A percentile compares a stretch with the other conserved stretches of the same genome.
phyloP scores from a whole-genome alignment of 2,329 filamentous ascomycete species.

The Fusarium tanahbumbuense region DNA sequence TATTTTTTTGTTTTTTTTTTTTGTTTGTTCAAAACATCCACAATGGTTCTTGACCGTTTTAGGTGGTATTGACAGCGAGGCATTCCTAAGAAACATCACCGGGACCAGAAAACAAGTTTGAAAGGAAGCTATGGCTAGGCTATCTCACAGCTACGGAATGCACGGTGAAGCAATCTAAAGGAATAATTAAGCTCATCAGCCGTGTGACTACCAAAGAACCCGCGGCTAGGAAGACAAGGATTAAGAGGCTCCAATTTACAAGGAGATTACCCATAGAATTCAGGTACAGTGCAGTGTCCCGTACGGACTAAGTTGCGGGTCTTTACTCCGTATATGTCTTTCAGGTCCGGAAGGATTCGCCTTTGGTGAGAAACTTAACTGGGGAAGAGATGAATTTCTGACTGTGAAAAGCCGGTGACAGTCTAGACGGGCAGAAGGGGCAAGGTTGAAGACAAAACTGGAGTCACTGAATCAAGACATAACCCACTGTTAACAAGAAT shows the following conservation, averaged over 20 bases:
- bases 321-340: conserved; percentile 2
- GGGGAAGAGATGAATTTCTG: not conserved
- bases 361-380: conserved; percentile 1
- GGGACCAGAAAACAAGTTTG: not conserved
- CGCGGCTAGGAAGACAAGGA: conserved; percentile 14
- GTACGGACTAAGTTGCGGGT: not conserved
- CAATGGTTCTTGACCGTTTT: not conserved
- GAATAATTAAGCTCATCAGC: conserved; percentile 38
- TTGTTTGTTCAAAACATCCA: not conserved
- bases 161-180: conserved; percentile 20
- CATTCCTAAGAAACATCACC: not conserved
- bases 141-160: conserved; percentile 21
- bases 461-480: conserved; percentile 9
- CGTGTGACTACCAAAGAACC: conserved; percentile 23
- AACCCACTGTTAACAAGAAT: conserved; percentile 17
- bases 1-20: no score
- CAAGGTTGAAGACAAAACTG: not conserved
- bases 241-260: conserved; percentile 32
- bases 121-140: not conserved
- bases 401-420: not conserved
- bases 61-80: not conserved
- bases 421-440: conserved; percentile 28
- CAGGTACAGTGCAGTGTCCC: not conserved
- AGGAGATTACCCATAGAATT: conserved; percentile 31
- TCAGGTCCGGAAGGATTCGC: not conserved